phyloP scores from a whole-genome alignment of 2,329 filamentous ascomycete genomes.

The Exserohilum rostratum region DNA sequence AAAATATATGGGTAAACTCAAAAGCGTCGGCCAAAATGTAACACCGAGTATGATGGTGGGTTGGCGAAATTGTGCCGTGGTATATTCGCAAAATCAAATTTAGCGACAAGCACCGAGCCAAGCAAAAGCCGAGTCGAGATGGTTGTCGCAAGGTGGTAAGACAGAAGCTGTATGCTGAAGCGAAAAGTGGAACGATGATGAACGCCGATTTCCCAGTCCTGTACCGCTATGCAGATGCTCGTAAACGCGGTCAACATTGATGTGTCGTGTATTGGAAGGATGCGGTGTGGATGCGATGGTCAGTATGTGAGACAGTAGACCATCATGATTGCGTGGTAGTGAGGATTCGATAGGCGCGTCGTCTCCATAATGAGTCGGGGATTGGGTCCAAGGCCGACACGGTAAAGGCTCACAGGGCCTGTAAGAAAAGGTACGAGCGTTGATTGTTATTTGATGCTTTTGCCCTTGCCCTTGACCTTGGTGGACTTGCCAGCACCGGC shows the following conservation, averaged over 20 bases:
- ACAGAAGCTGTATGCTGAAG: constrained; percentile 34
- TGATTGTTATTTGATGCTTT: constrained; percentile 46
- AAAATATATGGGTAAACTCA: not conserved
- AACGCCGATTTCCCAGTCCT: constrained; percentile 39
- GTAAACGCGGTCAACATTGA: constrained; percentile 35
- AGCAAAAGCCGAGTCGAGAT: constrained; percentile 1
- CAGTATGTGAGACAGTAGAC: constrained; percentile 38
- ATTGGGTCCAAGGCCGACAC: constrained; percentile 35
- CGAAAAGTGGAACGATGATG: constrained; percentile 21
- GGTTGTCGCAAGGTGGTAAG: constrained; percentile 24
- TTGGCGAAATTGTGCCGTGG: constrained; percentile 11
- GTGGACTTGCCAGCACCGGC: constrained; percentile 58
- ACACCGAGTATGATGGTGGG: not conserved
- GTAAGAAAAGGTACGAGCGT: constrained; percentile 22
- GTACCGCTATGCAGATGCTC: constrained; percentile 48
- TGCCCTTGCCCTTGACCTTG: constrained; percentile 53
- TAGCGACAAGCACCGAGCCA: constrained; percentile 7
- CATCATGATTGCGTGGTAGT: constrained; percentile 44
- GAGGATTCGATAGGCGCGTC: constrained; percentile 31
- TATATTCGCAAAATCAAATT: constrained; percentile 13
- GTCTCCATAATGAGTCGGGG: constrained; percentile 42
- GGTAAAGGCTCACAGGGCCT: constrained; percentile 22
- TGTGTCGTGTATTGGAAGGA: constrained; percentile 22
- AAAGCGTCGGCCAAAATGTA: not conserved
- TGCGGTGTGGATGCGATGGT: constrained; percentile 10